Conservation (phyloP, 2,329 filamentous ascomycete species). For the Penicillium rolfsii region DNA sequence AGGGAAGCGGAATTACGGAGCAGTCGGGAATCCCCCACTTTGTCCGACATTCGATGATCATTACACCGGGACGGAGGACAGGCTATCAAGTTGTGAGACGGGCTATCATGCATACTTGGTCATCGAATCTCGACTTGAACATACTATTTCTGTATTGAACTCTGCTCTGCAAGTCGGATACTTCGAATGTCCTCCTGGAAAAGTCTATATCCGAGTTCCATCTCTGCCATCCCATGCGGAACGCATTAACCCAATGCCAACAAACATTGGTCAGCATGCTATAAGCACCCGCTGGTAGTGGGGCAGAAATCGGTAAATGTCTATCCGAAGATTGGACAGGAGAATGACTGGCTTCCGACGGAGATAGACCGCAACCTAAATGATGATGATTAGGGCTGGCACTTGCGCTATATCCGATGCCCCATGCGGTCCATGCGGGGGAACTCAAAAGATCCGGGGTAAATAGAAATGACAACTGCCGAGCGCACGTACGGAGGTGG, state of each 20-base stretch:
- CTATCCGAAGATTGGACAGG: constrained; percentile 12
- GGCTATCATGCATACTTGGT: no score
- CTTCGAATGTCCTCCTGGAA: constrained; percentile 2
- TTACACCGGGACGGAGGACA: neutral
- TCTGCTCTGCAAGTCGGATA: no score
- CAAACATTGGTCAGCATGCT: constrained; percentile 22
- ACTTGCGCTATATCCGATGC: neutral
- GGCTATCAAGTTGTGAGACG: no score
- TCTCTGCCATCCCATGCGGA: constrained; percentile 10
- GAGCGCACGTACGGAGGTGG: neutral
- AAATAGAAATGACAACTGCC: neutral
- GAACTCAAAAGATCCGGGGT: neutral
- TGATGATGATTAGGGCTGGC: neutral
- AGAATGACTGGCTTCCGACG: neutral
- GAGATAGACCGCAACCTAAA: neutral
- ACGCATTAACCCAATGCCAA: constrained; percentile 1
- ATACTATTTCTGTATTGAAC: neutral
- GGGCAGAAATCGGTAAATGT: constrained; percentile 15
- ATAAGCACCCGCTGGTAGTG: constrained; percentile 18
- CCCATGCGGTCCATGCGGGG: neutral
- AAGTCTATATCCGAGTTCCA: constrained; percentile 21
- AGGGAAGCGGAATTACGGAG: constrained; percentile 21
- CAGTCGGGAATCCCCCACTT: constrained; percentile 7
- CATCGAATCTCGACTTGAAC: neutral
- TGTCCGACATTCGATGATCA: neutral